Evolutionary conservation across 371 early-diverging fungal species (phyloP), one percentile per base, ranked within the genome.

Genomic region (Syncephalastrum monosporum): DNA sequence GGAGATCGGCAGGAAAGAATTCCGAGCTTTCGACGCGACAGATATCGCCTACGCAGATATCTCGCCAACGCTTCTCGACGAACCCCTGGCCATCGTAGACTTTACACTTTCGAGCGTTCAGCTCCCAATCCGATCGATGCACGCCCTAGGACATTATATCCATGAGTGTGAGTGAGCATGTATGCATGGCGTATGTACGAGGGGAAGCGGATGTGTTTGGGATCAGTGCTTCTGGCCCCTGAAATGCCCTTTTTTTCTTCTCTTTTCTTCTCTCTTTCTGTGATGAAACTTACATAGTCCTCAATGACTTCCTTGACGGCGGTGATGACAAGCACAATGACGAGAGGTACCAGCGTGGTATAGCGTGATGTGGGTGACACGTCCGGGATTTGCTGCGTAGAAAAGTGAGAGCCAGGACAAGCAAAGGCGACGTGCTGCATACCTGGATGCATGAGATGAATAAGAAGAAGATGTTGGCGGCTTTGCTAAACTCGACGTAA

Each of bases 291-390:
- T 10, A n/a, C 56, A 77, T 82, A 87, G 71, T 99, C 99, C 69
- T 99, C 99, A 43, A 96, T 77, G 3, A 93, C 78, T 72, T 99
- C 99, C 74, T 99, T 99, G 42, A 94, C 72, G 21, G 96, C 99
- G 1, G 98, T 95, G 29, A 91, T 93, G 24, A 91, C 69, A 56
- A 99, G 71, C 1, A 99, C 97, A 59, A 96, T 84, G 4, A 78
- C 64, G 45, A 99, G 80, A 4, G 99, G 99, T 17, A 97, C 89
- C 25, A 93, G 66, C 3, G 99, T 99, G 13, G 96, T 96, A 64
- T 79, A 92, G 60, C 87, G 78, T 50, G 89, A 89, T 2, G 92
- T 92, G 10, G 93, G 93, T 33, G 93, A 88, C 49, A 93, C 87
- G 61, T 85, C 91, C 42, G 77, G 81, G 58, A 94, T 91, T 86